Base-by-base conservation (phyloP, 495 filamentous ascomycete genomes). In the Penicillium lividum region DNA sequence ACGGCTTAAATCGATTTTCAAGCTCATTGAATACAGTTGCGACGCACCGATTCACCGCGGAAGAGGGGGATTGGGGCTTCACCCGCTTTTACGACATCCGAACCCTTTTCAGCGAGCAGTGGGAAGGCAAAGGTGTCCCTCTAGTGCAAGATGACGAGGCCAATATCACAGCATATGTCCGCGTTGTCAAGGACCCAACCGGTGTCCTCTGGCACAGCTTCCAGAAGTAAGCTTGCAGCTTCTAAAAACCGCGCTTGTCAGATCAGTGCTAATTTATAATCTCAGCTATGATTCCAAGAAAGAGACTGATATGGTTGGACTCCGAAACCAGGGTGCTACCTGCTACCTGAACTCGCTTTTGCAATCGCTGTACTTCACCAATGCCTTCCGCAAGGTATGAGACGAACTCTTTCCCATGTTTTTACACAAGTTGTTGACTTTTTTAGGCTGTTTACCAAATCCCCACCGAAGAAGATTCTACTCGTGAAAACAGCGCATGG, bases 121-220 rank as follows among this genome's bases (percentile, higher is more conserved):
- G 85, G 83, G 85, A 92, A 50, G 80, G 84, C 34, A 79, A 75
- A 60, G 81, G 79, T 8, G 82, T 87, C 38, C 90, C 89, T n/a
- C 81, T 99, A 58, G 86, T 96, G 11, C 92, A 98, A 72, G 87
- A 92, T 65, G 90, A 97, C 49, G 80, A 83, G 30, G 91, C 88
- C 49, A 93, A 90, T 62, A 79, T 98, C 61, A 96, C 92, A 2
- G 94, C 93, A 49, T 99, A 96, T 67, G 89, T 99, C 49, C 84
- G 93, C 46, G 84, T 97, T 48, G 87, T 97, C 44, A 96, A 97
- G 73, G 94, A 99, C 70, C 94, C 96, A 31, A 99, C 94, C 3
- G 94, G 94, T 52, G 94, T 99, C n/a, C 73, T 99, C 59, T 99
- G 94, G 94, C 94, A 99, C 73, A 97, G 91, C 75, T 97, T 99